Base-by-base conservation (phyloP, 148 eudicot genomes). In the Rhododendron vialii region DNA sequence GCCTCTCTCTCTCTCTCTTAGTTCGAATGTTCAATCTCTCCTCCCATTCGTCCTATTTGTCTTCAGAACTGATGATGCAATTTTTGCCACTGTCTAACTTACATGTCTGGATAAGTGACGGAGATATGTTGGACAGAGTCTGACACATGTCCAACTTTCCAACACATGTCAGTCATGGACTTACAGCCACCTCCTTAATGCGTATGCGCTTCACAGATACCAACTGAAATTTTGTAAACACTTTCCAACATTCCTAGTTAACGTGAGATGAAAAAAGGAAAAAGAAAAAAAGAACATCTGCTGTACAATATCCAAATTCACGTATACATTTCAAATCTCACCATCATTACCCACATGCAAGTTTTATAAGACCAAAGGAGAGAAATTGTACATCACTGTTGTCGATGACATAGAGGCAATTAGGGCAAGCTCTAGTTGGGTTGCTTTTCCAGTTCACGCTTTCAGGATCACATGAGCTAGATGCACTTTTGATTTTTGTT, bases 401-500 rank as follows among this genome's bases (percentile, higher is more conserved):
- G 91, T 95, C 96, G 59, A 97, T 96, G 26, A 88, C 88, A 85
- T 90, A 87, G 51, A 91, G 87, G 88, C 99, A 98, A 83, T 89
- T 94, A 18, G 99, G 99, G 92, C 99, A 98, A 75, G 94, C 86
- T 93, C 93, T 93, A 41, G 93, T 87, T 3, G 99, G 99, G 84
- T 98, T 94, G 92, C 99, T 95, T 89, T 92, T 91, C 96, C 96
- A 98, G 55, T 90, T 87, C 85, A 90, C 85, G 73, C 87, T 78
- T 90, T 86, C 93, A 36, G 88, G 89, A 87, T 93, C 92, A 79
- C 77, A 85, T 76, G 91, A 87, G 57, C 93, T 92, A 8, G 98
- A 92, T 30, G 98, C 98, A 88, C 94, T 91, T 87, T 86, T 94
- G 87, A 98, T 98, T 90, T 95, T 98, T 69, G 98, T 91, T 63